Base-by-base conservation (phyloP, 345 rosid genomes). In the Ceriops zippeliana region DNA sequence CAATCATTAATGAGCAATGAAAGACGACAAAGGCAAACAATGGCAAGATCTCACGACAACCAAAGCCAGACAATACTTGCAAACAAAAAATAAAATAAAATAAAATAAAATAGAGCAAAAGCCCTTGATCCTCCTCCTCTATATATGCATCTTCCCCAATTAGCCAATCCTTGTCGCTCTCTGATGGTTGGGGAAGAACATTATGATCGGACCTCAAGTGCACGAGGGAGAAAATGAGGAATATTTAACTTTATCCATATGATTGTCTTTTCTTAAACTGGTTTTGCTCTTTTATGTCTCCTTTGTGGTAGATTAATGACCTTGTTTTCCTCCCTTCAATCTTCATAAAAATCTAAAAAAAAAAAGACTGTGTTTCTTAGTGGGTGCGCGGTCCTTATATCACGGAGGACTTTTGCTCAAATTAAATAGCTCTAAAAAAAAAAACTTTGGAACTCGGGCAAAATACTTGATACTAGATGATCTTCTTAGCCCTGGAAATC, bases 301-400 rank as follows among this genome's bases (percentile, higher is more conserved):
- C 79, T 60, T 47, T 70, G 4, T 53, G 65, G 67, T 31, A 57
- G 16, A 52, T 19, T 47, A 57, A 70, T 62, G 67, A 22, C 42
- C 27, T 72, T 68, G 70, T 34, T 74, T 76, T 63, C 49, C 63
- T 75, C 34, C 73, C 65, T 15, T 54, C 46, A 66, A 65, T 63
- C 63, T 53, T 67, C 57, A 62, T 47, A 64, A 76, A 54, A 54
- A 21, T 5, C 69, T 59, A 0, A 24, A 61, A 66, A 67, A 66
- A 67, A 37, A 49, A 61, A 1, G 27, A 61, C 63, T 76, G 66
- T 83, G 85, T 84, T 80, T 78, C 71, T 31, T 80, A 68, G 79
- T 69, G 86, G 73, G 65, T 82, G 82, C 88, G 79, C 51, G 72
- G 70, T 75, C 85, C 91, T 73, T 71, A 59, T 59, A 74, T 79